Evolutionary conservation across 345 rosid species (phyloP).

Genomic region (Stellera chamaejasme): DNA sequence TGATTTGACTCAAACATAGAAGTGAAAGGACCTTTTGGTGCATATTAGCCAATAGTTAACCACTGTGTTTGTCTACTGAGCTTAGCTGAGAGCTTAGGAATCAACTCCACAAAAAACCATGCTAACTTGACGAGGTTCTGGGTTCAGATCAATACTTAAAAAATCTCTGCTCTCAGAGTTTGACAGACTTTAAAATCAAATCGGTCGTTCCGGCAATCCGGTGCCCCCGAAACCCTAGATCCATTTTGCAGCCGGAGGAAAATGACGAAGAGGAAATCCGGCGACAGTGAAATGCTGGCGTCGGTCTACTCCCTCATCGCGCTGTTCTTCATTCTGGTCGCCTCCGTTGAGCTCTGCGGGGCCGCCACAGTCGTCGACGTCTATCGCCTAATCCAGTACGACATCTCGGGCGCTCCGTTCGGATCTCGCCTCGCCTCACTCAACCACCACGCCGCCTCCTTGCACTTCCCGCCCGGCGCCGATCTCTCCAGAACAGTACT

Average conservation of each 20-base stretch:
- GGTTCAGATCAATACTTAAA: neutral
- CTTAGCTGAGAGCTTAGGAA: neutral
- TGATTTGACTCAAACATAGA: no score
- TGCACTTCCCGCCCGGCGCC: slow-evolving; percentile 60
- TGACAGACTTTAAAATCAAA: neutral
- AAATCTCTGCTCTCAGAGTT: no score
- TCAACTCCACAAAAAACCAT: neutral
- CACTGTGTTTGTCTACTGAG: no score
- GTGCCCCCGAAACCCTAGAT: slow-evolving; percentile 47
- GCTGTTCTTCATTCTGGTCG: slow-evolving; percentile 60
- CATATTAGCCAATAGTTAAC: no score
- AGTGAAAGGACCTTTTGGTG: no score
- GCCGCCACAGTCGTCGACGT: slow-evolving; percentile 96
- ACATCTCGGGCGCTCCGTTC: slow-evolving; percentile 78
- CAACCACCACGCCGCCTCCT: slow-evolving; percentile 86
- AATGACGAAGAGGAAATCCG: slow-evolving; percentile 30
- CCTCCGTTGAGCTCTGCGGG: slow-evolving; percentile 89
- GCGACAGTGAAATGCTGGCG: slow-evolving; percentile 37
- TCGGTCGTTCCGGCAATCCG: slow-evolving; percentile 14
- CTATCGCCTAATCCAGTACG: slow-evolving; percentile 94
- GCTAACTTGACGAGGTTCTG: neutral
- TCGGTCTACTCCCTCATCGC: slow-evolving; percentile 67
- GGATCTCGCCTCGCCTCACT: slow-evolving; percentile 91
- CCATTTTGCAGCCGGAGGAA: slow-evolving; percentile 6
- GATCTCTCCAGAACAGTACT: slow-evolving; percentile 92